Conservation (phyloP, 2,329 filamentous ascomycete genomes). For the Pseudogymnoascus sp. region DNA sequence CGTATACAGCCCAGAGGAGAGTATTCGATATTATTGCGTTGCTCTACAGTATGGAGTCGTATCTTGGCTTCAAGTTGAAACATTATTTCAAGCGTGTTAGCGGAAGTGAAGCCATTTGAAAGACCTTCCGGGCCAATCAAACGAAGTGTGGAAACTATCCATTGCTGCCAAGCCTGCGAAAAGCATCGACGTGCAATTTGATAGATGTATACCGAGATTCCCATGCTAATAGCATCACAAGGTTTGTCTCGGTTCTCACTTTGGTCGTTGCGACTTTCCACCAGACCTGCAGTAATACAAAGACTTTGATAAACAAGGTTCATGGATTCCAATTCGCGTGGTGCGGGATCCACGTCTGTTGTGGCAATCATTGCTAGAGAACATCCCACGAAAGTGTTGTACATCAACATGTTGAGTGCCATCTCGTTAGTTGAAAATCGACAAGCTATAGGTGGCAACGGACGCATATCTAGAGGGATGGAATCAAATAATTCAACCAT, state of each 20-base stretch:
- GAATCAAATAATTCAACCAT: neutral
- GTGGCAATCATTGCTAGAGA: neutral
- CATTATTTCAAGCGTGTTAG: conserved; percentile 18
- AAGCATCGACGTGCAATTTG: conserved; percentile 19
- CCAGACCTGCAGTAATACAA: neutral
- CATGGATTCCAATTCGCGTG: neutral
- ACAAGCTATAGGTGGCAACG: neutral
- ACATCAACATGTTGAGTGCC: neutral
- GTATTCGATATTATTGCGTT: neutral
- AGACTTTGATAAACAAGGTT: neutral
- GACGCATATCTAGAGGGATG: neutral
- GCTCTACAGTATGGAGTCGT: neutral
- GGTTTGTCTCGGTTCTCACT: conserved; percentile 16
- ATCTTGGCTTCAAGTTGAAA: conserved; percentile 12
- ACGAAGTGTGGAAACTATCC: conserved; percentile 16
- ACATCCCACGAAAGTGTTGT: neutral
- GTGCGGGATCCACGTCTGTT: neutral
- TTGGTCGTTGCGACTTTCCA: neutral
- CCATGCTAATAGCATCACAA: conserved; percentile 18
- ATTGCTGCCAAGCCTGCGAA: conserved; percentile 15
- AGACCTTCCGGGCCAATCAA: conserved; percentile 18
- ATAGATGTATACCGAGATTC: conserved; percentile 17
- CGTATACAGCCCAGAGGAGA: conserved; percentile 12
- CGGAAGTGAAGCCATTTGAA: conserved; percentile 14
- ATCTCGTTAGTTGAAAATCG: neutral